Conservation (phyloP, 495 filamentous ascomycete species). For the Corynascus novoguineensis region DNA sequence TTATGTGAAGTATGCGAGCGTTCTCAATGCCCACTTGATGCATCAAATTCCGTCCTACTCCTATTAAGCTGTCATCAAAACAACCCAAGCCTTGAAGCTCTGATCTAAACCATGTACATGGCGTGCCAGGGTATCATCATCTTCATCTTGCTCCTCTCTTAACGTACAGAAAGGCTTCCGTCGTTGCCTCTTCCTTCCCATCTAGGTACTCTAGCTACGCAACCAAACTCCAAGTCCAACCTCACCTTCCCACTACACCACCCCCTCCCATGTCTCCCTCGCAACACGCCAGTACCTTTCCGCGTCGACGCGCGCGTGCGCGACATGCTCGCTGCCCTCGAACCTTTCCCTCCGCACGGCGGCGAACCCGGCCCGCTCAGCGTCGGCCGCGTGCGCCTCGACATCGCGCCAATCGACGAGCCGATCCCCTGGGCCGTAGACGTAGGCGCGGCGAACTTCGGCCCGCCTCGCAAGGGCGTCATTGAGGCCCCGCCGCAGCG, state of each 20-base stretch:
- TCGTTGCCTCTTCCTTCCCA: no score
- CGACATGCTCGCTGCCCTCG: slow-evolving; percentile 37
- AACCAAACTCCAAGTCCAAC: no score
- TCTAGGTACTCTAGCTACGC: no score
- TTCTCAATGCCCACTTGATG: no score
- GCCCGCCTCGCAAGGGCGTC: slow-evolving; percentile 20
- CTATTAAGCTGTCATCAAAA: no score
- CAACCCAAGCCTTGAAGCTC: no score
- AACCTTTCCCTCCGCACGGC: slow-evolving; percentile 34
- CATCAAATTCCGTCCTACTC: no score
- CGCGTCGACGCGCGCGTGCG: slow-evolving; percentile 35
- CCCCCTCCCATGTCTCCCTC: slow-evolving; percentile 34
- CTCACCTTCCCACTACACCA: neutral
- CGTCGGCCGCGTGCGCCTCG: slow-evolving; percentile 35
- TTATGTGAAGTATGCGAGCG: no score
- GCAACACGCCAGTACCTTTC: slow-evolving; percentile 41
- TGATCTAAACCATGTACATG: no score
- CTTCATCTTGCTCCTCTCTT: no score
- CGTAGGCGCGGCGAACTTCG: slow-evolving; percentile 38
- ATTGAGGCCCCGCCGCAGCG: slow-evolving; percentile 29
- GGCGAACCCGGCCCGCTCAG: slow-evolving; percentile 25
- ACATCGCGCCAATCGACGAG: slow-evolving; percentile 40
- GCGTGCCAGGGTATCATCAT: no score
- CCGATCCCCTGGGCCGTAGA: slow-evolving; percentile 37
- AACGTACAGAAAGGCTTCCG: no score